Evolutionary conservation across 164 flowering plant species (phyloP).

Genomic region (Echeveria elegans): DNA sequence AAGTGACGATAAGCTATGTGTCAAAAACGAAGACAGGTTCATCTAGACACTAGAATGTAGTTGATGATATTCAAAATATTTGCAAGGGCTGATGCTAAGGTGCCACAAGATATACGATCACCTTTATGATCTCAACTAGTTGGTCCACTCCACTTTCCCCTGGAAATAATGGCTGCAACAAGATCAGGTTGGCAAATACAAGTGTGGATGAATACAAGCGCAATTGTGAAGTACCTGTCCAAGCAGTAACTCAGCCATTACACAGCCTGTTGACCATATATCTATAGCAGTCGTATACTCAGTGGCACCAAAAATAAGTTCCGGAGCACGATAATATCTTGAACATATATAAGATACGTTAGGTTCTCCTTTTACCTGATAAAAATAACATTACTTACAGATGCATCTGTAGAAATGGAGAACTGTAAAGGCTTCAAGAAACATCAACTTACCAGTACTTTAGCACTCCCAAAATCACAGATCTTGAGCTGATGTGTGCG

Average conservation of each 20-base stretch:
- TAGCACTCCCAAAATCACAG: slow-evolving; percentile 98
- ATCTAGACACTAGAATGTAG: neutral
- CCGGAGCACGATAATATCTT: slow-evolving; percentile 97
- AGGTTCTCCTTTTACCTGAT: slow-evolving; percentile 94
- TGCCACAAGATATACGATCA: slow-evolving; percentile 11
- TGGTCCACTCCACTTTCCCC: slow-evolving; percentile 99
- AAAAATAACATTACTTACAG: slow-evolving; percentile 10
- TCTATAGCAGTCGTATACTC: slow-evolving; percentile 95
- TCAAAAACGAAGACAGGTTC: neutral
- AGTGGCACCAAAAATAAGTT: slow-evolving; percentile 94
- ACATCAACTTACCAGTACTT: slow-evolving; percentile 65
- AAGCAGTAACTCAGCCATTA: slow-evolving; percentile 92
- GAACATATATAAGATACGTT: slow-evolving; percentile 96
- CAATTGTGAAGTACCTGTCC: slow-evolving; percentile 60
- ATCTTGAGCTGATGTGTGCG: slow-evolving; percentile 94
- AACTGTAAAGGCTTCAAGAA: slow-evolving; percentile 2
- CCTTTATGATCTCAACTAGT: slow-evolving; percentile 93
- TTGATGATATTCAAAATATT: neutral
- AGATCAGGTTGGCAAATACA: slow-evolving; percentile 9
- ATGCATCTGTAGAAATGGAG: neutral
- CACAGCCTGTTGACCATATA: slow-evolving; percentile 97
- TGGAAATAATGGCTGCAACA: slow-evolving; percentile 80
- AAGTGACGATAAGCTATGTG: neutral
- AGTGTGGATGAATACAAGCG: neutral
- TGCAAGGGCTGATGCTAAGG: neutral